A percentile compares a stretch with the other conserved stretches of the same genome.
Conservation (phyloP, 768 basidiomycete species). For the Leucosporidium yakuticum region DNA sequence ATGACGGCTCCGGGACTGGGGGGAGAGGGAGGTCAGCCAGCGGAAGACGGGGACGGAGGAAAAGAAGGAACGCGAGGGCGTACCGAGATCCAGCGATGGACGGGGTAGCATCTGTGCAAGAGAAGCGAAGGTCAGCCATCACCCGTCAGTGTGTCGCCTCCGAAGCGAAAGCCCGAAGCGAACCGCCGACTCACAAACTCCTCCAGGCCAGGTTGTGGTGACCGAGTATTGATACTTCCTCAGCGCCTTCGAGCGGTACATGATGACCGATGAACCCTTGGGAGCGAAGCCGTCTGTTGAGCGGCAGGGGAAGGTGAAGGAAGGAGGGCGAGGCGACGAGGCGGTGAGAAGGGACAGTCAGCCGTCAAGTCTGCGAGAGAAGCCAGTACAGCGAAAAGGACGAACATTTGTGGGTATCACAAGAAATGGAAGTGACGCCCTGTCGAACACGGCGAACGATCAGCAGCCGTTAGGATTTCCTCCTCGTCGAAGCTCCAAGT, state of each 20-base stretch:
- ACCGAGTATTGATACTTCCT: slow-evolving; percentile 36
- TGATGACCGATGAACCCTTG: slow-evolving; percentile 89
- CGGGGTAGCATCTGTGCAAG: slow-evolving; percentile 15
- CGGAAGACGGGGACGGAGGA: background rate
- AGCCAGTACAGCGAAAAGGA: background rate
- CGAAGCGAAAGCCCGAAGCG: too few species aligned
- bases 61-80: background rate
- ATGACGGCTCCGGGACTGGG: slow-evolving; percentile 83
- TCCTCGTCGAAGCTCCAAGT: too few species aligned
- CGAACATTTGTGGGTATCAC: slow-evolving; percentile 85
- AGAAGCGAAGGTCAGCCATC: slow-evolving; percentile 43
- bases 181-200: slow-evolving; percentile 51
- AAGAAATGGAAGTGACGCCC: slow-evolving; percentile 90
- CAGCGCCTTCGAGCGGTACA: slow-evolving; percentile 62
- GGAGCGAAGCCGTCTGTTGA: slow-evolving; percentile 71
- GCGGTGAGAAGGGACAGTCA: too few species aligned
- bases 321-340: slow-evolving; percentile 13
- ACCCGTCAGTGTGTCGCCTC: too few species aligned
- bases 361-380: background rate
- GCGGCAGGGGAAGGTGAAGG: background rate
- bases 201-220: slow-evolving; percentile 52
- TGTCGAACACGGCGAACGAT: too few species aligned
- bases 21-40: background rate
- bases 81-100: slow-evolving; percentile 30
- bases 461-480: too few species aligned